Percentiles rank a stretch among this genome's conserved stretches.
These are phyloP conservation scores for Lasiodiplodia hormozganensis DNA, from an alignment of 2,329 filamentous ascomycete genomes.

Conservation along the genomic window DNA sequence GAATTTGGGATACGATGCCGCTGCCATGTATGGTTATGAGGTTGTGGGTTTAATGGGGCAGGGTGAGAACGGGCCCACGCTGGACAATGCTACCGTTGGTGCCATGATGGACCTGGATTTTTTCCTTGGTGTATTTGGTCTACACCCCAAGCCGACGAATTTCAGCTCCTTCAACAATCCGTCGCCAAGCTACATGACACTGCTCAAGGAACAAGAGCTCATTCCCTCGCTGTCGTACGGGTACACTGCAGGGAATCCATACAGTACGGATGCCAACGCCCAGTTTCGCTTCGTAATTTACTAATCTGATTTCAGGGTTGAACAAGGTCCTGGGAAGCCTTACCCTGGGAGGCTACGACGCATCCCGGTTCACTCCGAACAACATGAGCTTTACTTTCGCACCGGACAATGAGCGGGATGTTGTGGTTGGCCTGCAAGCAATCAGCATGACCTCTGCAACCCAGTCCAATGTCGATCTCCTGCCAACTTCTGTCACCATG, in stretches of 20 bases:
- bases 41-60: conserved; percentile 41
- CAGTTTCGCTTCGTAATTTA: neutral
- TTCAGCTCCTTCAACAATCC: conserved; percentile 47
- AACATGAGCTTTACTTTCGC: conserved; percentile 39
- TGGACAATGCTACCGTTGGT: conserved; percentile 47
- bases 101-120: conserved; percentile 44
- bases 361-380: conserved; percentile 39
- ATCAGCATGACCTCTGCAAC: conserved; percentile 37
- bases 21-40: conserved; percentile 46
- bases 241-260: conserved; percentile 50
- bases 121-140: conserved; percentile 48
- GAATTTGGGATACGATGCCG: conserved; percentile 39
- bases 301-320: conserved; percentile 21
- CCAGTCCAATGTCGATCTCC: conserved; percentile 34
- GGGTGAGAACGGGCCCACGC: conserved; percentile 37
- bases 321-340: conserved; percentile 42
- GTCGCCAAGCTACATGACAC: conserved; percentile 41
- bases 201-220: conserved; percentile 37
- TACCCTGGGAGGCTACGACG: conserved; percentile 50
- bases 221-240: conserved; percentile 49
- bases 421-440: conserved; percentile 38
- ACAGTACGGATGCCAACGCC: conserved; percentile 30
- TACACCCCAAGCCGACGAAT: conserved; percentile 47
- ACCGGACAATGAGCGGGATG: conserved; percentile 39
- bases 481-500: conserved; percentile 38